Evolutionary conservation across 23 red algal species (phyloP).

Genomic region (Agarophyton chilense): DNA sequence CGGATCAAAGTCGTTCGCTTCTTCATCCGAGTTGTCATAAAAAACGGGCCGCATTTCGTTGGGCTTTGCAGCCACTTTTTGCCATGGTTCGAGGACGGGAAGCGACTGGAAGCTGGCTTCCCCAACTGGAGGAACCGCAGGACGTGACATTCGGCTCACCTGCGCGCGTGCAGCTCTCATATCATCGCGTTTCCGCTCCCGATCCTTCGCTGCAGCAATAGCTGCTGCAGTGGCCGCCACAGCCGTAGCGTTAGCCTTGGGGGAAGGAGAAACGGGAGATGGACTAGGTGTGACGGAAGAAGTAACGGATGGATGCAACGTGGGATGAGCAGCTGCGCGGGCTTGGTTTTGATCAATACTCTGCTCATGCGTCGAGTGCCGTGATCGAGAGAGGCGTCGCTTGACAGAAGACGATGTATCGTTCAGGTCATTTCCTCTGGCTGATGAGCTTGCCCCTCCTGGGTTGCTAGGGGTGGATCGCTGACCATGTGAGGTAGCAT

Average conservation of each 20-base stretch:
- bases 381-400: conserved; percentile 20
- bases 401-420: conserved; percentile 34
- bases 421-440: conserved; percentile 18
- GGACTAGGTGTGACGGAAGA: conserved; percentile 6
- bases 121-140: conserved; percentile 25
- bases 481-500: conserved; percentile 29
- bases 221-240: conserved; percentile 62
- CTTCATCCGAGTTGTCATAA: conserved; percentile 73
- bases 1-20: conserved; percentile 63
- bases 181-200: conserved; percentile 64
- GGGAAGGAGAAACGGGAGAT: not conserved
- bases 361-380: conserved; percentile 17
- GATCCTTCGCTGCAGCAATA: conserved; percentile 70
- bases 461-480: conserved; percentile 13
- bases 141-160: conserved; percentile 31
- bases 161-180: conserved; percentile 21
- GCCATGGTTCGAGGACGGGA: conserved; percentile 19
- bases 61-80: conserved; percentile 26
- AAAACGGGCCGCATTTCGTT: conserved; percentile 43
- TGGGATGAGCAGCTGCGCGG: not conserved
- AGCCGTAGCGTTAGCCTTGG: conserved; percentile 64
- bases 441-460: conserved; percentile 9
- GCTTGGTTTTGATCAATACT: conserved; percentile 15
- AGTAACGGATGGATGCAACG: not conserved
- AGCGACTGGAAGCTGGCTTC: conserved; percentile 63